Conservation (phyloP, 1,284 basidiomycete species). For the Xerocomus minutiporus region DNA sequence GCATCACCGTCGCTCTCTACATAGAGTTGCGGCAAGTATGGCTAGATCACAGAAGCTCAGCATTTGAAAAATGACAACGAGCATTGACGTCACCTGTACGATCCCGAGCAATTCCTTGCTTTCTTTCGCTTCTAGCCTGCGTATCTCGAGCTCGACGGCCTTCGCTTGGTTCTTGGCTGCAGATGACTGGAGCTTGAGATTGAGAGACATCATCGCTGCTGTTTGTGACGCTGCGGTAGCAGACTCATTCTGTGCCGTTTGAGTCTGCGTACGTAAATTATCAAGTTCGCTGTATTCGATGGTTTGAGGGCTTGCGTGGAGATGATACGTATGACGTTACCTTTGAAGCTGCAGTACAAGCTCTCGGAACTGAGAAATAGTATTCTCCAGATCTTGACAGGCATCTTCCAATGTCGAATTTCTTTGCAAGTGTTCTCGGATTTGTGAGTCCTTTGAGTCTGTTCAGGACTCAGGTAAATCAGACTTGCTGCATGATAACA, state of each 20-base stretch:
- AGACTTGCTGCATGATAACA: neutral
- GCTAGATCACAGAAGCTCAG: slow-evolving; percentile 39
- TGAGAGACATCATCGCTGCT: slow-evolving; percentile 84
- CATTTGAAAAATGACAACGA: neutral
- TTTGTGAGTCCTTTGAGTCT: slow-evolving; percentile 71
- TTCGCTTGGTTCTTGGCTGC: slow-evolving; percentile 86
- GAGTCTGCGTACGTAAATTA: slow-evolving; percentile 73
- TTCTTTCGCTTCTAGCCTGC: slow-evolving; percentile 79
- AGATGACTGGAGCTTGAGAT: slow-evolving; percentile 86
- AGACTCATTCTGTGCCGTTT: slow-evolving; percentile 78
- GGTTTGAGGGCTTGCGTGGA: slow-evolving; percentile 1
- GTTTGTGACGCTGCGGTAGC: slow-evolving; percentile 71
- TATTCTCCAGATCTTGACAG: slow-evolving; percentile 81
- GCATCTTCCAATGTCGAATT: slow-evolving; percentile 70
- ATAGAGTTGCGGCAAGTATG: slow-evolving; percentile 82
- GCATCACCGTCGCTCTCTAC: slow-evolving; percentile 84
- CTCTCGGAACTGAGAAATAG: slow-evolving; percentile 88
- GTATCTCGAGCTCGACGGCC: slow-evolving; percentile 83
- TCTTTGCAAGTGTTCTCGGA: slow-evolving; percentile 64
- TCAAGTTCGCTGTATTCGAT: slow-evolving; percentile 71
- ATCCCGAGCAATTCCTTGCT: slow-evolving; percentile 71
- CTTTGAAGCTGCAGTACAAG: slow-evolving; percentile 78
- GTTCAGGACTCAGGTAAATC: slow-evolving; percentile 7
- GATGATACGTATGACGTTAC: slow-evolving; percentile 39
- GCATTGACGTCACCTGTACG: slow-evolving; percentile 46